phyloP scores from a whole-genome alignment of 179 eudicot species.

The Beta lomatogona region DNA sequence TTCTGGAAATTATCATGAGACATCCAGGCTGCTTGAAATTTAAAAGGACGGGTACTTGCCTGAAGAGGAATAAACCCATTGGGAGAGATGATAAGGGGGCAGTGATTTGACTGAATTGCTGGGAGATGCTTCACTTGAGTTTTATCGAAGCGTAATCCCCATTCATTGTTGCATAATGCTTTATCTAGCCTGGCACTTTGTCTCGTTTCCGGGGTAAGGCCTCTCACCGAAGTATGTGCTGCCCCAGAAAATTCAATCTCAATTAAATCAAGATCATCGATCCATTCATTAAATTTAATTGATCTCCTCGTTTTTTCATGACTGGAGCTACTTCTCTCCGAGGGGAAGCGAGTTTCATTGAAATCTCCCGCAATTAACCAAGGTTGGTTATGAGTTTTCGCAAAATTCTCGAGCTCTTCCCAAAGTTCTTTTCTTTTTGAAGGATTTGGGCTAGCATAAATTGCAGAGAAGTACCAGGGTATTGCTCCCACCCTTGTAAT shows the following conservation, averaged over 20 bases:
- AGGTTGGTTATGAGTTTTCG: neutral
- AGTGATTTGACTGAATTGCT: too few species aligned
- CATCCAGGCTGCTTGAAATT: too few species aligned
- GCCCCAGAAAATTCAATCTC: too few species aligned
- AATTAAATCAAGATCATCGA: neutral
- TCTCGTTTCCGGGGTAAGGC: accelerated
- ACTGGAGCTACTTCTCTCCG: neutral
- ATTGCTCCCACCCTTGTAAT: neutral
- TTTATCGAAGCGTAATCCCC: accelerated
- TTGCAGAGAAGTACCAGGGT: neutral
- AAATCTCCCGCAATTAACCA: neutral
- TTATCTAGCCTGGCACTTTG: too few species aligned
- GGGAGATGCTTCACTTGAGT: too few species aligned
- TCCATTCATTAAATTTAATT: neutral
- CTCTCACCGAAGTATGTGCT: too few species aligned
- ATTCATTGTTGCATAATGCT: too few species aligned
- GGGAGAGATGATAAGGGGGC: too few species aligned
- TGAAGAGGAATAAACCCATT: too few species aligned
- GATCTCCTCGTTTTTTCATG: neutral
- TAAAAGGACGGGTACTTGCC: too few species aligned
- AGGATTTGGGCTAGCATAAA: neutral
- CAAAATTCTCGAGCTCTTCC: too few species aligned
- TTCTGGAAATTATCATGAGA: neutral
- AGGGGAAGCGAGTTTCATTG: neutral
- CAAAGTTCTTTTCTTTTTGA: too few species aligned